Base-by-base conservation (phyloP, 306 rosid species). In the Dalbergia cultrata region DNA sequence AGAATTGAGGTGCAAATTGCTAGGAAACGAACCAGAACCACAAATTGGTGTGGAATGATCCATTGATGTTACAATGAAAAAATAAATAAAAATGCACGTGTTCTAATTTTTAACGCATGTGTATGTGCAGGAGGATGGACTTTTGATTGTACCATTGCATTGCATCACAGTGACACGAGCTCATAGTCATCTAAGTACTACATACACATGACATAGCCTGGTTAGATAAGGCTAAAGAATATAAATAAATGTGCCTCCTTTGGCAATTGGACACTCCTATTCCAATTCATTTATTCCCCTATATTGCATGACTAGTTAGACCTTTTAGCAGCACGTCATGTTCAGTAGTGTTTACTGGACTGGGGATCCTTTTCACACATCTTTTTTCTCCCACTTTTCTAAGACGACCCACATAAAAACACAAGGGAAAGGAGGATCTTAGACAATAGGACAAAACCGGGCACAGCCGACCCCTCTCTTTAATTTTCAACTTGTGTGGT, bases 341-440 rank as follows among this genome's bases (percentile, higher is more conserved):
- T 69, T 79, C 74, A 41, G 34, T 56, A 12, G 0, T 76, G 57
- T 19, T 35, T 59, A 11, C 60, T 31, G 47, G 52, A 49, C 8
- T 56, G 18, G 4, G 39, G 78, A 66, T 70, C 78, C 22, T 39
- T 84, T 80, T 68, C 58, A 21, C 70, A n/a, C 81, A n/a, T n/a
- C 44, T n/a, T 47, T 58, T 73, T 34, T 76, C 63, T 34, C 70
- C 63, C 41, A 21, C 33, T 80, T 82, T 69, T 70, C 56, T 34
- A 61, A 73, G 33, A 50, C 11, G 53, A 5, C n/a, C 14, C 41
- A 43, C 19, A 45, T 22, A 59, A 56, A 61, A 54, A 11, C 41
- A 11, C 31, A 26, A 26, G 31, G 31, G 31, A 37, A 6, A 63
- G 49, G 54, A 56, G 4, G 5, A 54, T 21, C 37, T 10, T 56